Evolutionary conservation across 805 yeast genomes (phyloP).

Genomic region (Yamadazyma philogaea): DNA sequence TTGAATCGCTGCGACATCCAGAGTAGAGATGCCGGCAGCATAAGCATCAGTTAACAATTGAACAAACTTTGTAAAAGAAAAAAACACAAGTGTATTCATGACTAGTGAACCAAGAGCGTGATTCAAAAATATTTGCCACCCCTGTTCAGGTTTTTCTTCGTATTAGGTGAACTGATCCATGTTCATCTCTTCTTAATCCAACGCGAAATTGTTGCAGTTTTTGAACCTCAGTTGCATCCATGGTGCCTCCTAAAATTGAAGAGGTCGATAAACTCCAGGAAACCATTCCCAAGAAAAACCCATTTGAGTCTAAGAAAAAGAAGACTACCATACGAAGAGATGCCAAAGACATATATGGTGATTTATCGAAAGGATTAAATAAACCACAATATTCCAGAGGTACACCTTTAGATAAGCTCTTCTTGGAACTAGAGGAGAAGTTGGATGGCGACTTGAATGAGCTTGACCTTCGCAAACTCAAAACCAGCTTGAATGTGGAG

Average conservation of each 20-base stretch:
- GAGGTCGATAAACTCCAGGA: conserved; percentile 7
- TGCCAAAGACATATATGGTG: conserved; percentile 29
- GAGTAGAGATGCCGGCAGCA: not conserved
- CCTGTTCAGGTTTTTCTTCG: too few species aligned
- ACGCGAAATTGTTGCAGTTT: conserved; percentile 1
- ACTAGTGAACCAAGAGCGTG: too few species aligned
- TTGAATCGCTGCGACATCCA: conserved; percentile 4
- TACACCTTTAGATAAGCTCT: conserved; percentile 35
- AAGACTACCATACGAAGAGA: conserved; percentile 30
- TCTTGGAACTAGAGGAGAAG: conserved; percentile 25
- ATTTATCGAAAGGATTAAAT: conserved; percentile 31
- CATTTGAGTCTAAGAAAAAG: conserved; percentile 22
- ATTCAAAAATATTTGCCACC: too few species aligned
- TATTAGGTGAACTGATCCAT: not conserved
- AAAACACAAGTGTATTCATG: too few species aligned
- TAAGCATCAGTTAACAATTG: not conserved
- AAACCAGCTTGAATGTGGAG: conserved; percentile 7
- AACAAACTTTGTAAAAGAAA: too few species aligned
- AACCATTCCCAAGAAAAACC: conserved; percentile 23
- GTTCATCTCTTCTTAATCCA: not conserved
- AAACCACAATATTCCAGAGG: conserved; percentile 26
- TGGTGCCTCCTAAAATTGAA: conserved; percentile 24
- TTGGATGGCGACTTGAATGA: conserved; percentile 25
- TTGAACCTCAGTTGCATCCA: not conserved
- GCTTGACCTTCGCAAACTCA: conserved; percentile 18